Base-by-base conservation (phyloP, 2,329 filamentous ascomycete genomes). In the Didymella keratinophila region DNA sequence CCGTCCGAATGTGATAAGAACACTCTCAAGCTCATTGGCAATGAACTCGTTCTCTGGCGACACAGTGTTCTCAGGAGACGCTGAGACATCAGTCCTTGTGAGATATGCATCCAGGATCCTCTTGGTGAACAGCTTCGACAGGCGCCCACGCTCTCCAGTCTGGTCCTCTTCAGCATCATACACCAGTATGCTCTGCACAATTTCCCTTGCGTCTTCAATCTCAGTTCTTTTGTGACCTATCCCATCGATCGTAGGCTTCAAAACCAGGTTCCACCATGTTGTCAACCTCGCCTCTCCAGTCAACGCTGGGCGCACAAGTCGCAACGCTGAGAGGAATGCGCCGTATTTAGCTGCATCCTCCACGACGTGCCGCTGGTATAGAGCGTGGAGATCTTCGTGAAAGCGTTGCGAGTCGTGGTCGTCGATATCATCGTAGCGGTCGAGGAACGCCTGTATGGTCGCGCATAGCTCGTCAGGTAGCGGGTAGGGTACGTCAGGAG, bases 191-290 rank as follows among this genome's bases (percentile, higher is more conserved):
- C 86, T 85, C 63, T 89, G 81, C 8, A 92, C 77, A 53, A 87
- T 85, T n/a, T 85, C 83, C 51, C 87, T 82, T 1, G 86, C 85
- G 73, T 92, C 89, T 32, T 84, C 81, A 39, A 90, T 82, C 53
- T 89, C 80, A 6, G 81, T 83, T 68, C 87, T 88, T 69, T 90
- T 87, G 52, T 86, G 82, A 14, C 83, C 84, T 10, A 88, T 77
- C 47, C 84, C 79, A 60, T 86, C 78, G 60, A 87, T 72, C 14
- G 86, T 81, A 0, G 87, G 85, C 44, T 81, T 80, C 20, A 87
- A 76, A 14, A 89, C 79, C 62, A 84, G 78, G 44, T 90, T 85
- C 84, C 90, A 92, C 91, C 91, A 95, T 58, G 87, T 83, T 54
- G 88, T 77, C 53, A 91, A 76, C 54, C 88, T 84, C 32, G 84